Conservation (phyloP, 2,329 filamentous ascomycete species). For the Phaeoacremonium minimum region DNA sequence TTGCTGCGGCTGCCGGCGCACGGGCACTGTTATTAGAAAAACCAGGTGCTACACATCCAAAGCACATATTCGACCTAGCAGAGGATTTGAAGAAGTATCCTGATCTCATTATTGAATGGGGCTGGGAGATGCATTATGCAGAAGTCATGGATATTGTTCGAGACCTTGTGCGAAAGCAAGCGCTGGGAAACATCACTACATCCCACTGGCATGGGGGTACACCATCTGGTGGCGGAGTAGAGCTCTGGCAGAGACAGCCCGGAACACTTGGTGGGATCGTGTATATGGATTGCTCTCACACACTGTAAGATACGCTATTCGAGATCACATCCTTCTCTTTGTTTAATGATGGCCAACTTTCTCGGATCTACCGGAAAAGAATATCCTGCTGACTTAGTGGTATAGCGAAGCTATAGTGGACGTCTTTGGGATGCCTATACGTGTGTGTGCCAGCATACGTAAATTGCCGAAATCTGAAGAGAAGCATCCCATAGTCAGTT, state of each 20-base stretch:
- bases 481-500: neutral
- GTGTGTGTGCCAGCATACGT: neutral
- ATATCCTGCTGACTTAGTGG: too few species aligned
- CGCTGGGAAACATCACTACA: neutral
- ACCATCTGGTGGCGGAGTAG: neutral
- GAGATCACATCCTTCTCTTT: too few species aligned
- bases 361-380: too few species aligned
- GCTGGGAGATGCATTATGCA: neutral
- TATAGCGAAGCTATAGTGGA: neutral
- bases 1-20: neutral
- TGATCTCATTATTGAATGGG: neutral
- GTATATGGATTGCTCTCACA: neutral
- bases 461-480: neutral
- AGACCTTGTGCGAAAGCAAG: neutral
- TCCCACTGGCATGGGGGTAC: neutral
- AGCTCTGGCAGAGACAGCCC: neutral
- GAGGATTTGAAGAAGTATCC: neutral
- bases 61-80: neutral
- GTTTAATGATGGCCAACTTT: too few species aligned
- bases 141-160: neutral
- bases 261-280: neutral
- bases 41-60: neutral
- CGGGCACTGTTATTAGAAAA: neutral
- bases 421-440: neutral
- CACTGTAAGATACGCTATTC: too few species aligned